Conservation (phyloP, 1,284 basidiomycete species). For the Exsudoporus floridanus region DNA sequence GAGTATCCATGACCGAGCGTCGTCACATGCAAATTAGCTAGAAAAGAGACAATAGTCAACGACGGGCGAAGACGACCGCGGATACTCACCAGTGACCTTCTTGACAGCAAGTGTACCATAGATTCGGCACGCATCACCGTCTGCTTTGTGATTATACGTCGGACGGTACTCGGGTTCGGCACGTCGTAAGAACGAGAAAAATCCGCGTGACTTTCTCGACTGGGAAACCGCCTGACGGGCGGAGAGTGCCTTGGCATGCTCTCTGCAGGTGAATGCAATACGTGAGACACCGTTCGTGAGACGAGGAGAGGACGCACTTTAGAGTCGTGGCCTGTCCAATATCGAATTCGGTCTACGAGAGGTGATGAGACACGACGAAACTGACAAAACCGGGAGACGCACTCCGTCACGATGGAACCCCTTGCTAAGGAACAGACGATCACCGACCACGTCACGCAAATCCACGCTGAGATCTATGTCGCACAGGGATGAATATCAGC, state of each 20-base stretch:
- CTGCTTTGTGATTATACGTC: constrained; percentile 66
- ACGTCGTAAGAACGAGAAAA: constrained; percentile 57
- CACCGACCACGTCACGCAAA: constrained; percentile 89
- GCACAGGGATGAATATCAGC: not conserved
- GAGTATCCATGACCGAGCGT: constrained; percentile 93
- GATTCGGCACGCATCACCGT: constrained; percentile 78
- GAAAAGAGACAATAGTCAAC: not conserved
- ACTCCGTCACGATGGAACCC: constrained; percentile 87
- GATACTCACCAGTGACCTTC: constrained; percentile 74
- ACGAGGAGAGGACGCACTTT: constrained; percentile 44
- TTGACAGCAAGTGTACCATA: constrained; percentile 86
- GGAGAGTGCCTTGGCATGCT: constrained; percentile 64
- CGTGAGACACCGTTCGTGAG: not conserved
- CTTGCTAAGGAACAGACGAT: constrained; percentile 82
- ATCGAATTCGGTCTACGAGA: constrained; percentile 72
- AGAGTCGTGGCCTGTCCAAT: constrained; percentile 77
- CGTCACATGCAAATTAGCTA: constrained; percentile 86
- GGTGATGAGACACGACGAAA: constrained; percentile 5
- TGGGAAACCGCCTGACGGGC: constrained; percentile 68
- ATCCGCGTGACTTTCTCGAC: constrained; percentile 67
- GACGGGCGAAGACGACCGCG: not conserved
- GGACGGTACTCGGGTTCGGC: constrained; percentile 56
- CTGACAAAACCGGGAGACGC: constrained; percentile 27
- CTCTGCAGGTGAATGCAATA: constrained; percentile 35
- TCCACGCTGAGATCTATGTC: constrained; percentile 79